Evolutionary conservation across 2,329 filamentous ascomycete genomes (phyloP).

Genomic region (Fusarium newnesense): DNA sequence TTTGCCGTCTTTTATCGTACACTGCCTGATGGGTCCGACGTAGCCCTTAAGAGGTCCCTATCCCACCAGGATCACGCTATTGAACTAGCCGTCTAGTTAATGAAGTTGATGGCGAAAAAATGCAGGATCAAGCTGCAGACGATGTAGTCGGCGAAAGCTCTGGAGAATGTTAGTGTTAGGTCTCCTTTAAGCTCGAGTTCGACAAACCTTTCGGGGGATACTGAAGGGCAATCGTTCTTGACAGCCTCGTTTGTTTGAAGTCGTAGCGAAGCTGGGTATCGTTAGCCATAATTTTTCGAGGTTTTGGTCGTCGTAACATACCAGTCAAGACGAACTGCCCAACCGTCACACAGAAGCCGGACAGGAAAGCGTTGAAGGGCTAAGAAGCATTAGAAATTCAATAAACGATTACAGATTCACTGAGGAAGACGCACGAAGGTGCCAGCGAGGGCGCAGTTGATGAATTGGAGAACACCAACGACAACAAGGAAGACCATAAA

Average conservation of each 20-base stretch:
- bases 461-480: constrained; percentile 90
- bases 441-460: constrained; percentile 90
- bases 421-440: constrained; percentile 80
- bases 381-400: constrained; percentile 52
- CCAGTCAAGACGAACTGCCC: constrained; percentile 97
- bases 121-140: constrained; percentile 95
- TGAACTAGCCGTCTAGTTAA: constrained; percentile 78
- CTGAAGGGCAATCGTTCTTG: constrained; percentile 77
- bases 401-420: not conserved
- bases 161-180: constrained; percentile 51
- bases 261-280: constrained; percentile 71
- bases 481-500: constrained; percentile 90
- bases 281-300: constrained; percentile 14
- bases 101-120: constrained; percentile 99
- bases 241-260: constrained; percentile 92
- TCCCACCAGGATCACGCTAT: not conserved
- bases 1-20: constrained; percentile 36
- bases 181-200: not conserved
- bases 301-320: constrained; percentile 52
- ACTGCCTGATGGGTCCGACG: constrained; percentile 26
- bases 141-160: constrained; percentile 95
- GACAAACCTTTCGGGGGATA: constrained; percentile 80
- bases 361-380: constrained; percentile 99
- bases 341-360: constrained; percentile 92
- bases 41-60: constrained; percentile 9